A percentile compares a stretch with the other conserved stretches of the same genome.
These are phyloP conservation scores for Penicillium sp. DNA, from an alignment of 2,329 filamentous ascomycete species.

Conservation along the genomic window DNA sequence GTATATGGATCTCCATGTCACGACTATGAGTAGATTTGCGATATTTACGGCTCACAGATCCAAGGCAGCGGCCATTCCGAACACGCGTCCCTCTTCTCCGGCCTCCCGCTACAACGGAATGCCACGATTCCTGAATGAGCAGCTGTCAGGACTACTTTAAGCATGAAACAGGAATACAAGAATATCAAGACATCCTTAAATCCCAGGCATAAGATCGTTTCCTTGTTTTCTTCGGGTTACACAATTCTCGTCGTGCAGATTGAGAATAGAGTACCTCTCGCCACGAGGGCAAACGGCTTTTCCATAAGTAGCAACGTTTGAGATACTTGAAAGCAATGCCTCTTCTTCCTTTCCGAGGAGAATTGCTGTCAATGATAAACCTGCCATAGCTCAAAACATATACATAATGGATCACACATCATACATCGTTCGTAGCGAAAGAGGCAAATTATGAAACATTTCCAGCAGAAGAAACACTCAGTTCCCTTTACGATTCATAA, in stretches of 20 bases:
- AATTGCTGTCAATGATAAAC: background rate
- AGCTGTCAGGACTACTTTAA: conserved; percentile 8
- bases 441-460: background rate
- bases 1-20: background rate
- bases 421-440: background rate
- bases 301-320: background rate
- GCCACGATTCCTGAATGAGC: conserved; percentile 3
- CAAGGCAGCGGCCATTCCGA: conserved; percentile 21
- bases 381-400: background rate
- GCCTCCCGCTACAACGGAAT: conserved; percentile 17
- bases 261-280: background rate
- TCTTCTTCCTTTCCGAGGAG: background rate
- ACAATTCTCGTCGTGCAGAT: background rate
- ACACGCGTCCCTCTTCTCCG: conserved; percentile 26
- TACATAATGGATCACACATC: background rate
- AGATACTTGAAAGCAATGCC: background rate
- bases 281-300: background rate
- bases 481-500: conserved; percentile 63
- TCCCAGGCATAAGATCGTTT: background rate
- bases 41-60: conserved; percentile 3
- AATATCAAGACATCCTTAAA: background rate
- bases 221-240: background rate
- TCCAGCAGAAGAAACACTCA: background rate
- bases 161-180: background rate
- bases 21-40: background rate